Conservation (phyloP, 23 red algal species). For the Gracilaria gracilis region DNA sequence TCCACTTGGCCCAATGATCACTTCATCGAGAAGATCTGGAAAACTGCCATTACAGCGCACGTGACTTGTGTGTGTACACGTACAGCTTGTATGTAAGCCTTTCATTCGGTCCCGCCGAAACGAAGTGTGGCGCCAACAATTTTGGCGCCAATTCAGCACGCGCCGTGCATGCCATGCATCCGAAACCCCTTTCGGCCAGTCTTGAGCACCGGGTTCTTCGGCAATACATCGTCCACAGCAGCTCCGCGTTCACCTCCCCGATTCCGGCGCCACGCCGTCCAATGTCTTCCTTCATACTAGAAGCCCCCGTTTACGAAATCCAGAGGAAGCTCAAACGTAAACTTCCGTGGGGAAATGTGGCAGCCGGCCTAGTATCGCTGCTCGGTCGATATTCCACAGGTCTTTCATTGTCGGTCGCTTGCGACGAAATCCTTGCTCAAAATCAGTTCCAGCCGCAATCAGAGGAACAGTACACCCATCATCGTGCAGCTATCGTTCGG, state of each 20-base stretch:
- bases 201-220: no score
- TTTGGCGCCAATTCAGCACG: background rate
- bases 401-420: slow-evolving; percentile 27
- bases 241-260: background rate
- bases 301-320: slow-evolving; percentile 9
- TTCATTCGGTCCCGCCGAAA: no score
- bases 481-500: slow-evolving; percentile 3
- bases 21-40: no score
- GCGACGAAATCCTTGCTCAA: slow-evolving; percentile 33
- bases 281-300: slow-evolving; percentile 38
- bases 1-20: no score
- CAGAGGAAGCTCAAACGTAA: slow-evolving; percentile 20
- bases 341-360: slow-evolving; percentile 37
- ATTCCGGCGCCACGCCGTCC: background rate
- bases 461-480: background rate
- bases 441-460: background rate
- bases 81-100: no score
- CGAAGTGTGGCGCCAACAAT: background rate
- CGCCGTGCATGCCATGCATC: background rate
- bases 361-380: slow-evolving; percentile 16
- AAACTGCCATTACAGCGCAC: no score
- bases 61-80: no score
- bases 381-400: slow-evolving; percentile 43
- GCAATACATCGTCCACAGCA: background rate
- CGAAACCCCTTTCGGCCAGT: background rate